Percentiles rank a stretch among this genome's conserved stretches.
Conservation (phyloP, 768 basidiomycete genomes). For the Amanita rubescens region DNA sequence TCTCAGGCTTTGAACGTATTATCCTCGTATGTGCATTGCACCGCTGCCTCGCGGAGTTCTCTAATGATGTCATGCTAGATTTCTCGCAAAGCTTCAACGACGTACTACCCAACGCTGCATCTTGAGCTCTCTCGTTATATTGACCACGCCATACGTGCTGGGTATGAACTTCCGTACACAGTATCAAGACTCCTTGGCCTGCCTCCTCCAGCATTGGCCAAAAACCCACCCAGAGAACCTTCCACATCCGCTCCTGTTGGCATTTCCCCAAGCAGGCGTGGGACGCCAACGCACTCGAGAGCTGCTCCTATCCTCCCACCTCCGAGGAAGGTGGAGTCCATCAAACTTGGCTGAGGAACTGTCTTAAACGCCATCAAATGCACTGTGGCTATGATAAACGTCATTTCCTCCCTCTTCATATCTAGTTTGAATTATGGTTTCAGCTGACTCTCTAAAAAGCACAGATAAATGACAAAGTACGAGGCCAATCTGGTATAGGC, state of each 20-base stretch:
- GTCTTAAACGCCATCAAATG: background rate
- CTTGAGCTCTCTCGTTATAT: constrained; percentile 91
- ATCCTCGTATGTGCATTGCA: constrained; percentile 54
- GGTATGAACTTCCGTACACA: constrained; percentile 76
- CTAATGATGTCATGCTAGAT: constrained; percentile 45
- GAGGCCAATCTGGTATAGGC: background rate
- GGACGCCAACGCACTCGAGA: constrained; percentile 20
- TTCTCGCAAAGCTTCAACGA: constrained; percentile 88
- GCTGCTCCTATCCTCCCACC: constrained; percentile 31
- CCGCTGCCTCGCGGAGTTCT: background rate
- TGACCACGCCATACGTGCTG: constrained; percentile 51
- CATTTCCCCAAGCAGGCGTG: constrained; percentile 8
- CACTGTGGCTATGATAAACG: background rate
- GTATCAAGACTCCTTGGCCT: constrained; percentile 72
- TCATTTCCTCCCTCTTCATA: background rate
- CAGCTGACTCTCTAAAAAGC: background rate
- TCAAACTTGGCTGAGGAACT: constrained; percentile 28
- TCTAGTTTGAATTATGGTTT: background rate
- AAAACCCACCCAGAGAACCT: constrained; percentile 35
- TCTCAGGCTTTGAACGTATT: constrained; percentile 87
- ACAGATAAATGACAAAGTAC: background rate
- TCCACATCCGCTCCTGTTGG: constrained; percentile 18
- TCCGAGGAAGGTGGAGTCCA: constrained; percentile 35
- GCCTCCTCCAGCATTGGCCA: constrained; percentile 61
- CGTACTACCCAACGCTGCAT: constrained; percentile 92